Percentiles rank a stretch among this genome's conserved stretches.
phyloP scores from a whole-genome alignment of 495 filamentous ascomycete genomes.

The Coniosporium apollinis region DNA sequence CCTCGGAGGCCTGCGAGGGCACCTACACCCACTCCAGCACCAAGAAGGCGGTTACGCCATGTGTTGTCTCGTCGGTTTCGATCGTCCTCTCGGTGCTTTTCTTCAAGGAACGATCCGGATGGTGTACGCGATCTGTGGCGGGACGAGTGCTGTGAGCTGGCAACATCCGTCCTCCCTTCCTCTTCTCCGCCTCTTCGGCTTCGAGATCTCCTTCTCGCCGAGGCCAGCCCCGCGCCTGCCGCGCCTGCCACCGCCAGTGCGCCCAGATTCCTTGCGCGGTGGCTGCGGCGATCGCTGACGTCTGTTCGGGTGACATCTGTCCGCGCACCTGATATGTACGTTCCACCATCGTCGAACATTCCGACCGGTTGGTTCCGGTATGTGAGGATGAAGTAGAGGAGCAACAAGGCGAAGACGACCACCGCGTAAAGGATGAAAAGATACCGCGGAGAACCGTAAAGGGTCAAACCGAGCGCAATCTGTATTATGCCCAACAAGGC shows the following conservation, averaged over 20 bases:
- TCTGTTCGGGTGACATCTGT: conserved; percentile 7
- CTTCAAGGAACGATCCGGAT: conserved; percentile 10
- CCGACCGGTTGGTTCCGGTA: conserved; percentile 39
- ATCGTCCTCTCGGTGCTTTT: conserved; percentile 10
- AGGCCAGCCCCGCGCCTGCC: conserved; percentile 43
- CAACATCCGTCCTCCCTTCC: conserved; percentile 16
- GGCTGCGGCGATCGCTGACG: conserved; percentile 6
- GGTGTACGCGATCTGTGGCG: conserved; percentile 5
- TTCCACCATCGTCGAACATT: conserved; percentile 35
- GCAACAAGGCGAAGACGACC: conserved; percentile 41
- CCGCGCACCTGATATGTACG: conserved; percentile 26
- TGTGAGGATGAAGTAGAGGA: conserved; percentile 61
- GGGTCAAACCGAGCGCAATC: conserved; percentile 72
- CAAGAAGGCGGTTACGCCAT: conserved; percentile 47
- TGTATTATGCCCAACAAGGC: conserved; percentile 72
- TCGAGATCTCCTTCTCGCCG: conserved; percentile 29
- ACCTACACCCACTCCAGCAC: conserved; percentile 48
- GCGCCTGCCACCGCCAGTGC: conserved; percentile 31
- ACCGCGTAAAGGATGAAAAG: conserved; percentile 76
- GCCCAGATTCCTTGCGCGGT: conserved; percentile 8
- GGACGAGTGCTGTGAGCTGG: conserved; percentile 15
- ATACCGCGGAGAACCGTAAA: conserved; percentile 76
- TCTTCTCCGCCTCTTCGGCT: conserved; percentile 10
- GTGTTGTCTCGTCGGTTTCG: conserved; percentile 3
- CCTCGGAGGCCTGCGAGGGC: conserved; percentile 47